These are phyloP conservation scores for Citrullus mucosospermus DNA, from an alignment of 306 rosid genomes.

Conservation along the genomic window DNA sequence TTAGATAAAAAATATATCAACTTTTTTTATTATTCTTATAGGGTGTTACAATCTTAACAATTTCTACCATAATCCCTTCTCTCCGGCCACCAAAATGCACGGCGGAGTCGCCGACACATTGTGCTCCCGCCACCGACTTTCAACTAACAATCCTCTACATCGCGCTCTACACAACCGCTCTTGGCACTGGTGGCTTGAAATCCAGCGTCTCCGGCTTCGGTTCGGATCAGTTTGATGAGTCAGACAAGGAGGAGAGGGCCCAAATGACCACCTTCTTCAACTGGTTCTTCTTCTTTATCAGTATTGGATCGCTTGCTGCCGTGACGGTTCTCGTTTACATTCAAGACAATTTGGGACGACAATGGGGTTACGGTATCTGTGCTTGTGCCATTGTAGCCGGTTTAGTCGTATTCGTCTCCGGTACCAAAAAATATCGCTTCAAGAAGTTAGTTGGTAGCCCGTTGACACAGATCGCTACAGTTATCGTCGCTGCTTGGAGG, in stretches of 20 bases:
- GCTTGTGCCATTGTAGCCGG: slow-evolving; percentile 42
- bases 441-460: slow-evolving; percentile 77
- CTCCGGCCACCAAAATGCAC: slow-evolving; percentile 70
- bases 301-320: slow-evolving; percentile 60
- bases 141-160: slow-evolving; percentile 42
- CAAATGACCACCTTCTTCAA: slow-evolving; percentile 56
- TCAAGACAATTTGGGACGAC: slow-evolving; percentile 58
- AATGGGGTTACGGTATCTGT: slow-evolving; percentile 84
- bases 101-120: not conserved
- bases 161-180: slow-evolving; percentile 70
- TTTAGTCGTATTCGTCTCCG: slow-evolving; percentile 44
- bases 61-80: slow-evolving; percentile 63
- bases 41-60: slow-evolving; percentile 76
- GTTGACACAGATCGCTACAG: slow-evolving; percentile 57
- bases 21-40: slow-evolving; percentile 1
- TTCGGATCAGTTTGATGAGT: slow-evolving; percentile 79
- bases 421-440: slow-evolving; percentile 55
- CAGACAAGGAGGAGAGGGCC: slow-evolving; percentile 30
- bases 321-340: slow-evolving; percentile 62
- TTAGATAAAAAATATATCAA: not conserved
- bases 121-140: slow-evolving; percentile 35
- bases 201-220: slow-evolving; percentile 91
- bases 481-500: slow-evolving; percentile 53
- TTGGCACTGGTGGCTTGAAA: slow-evolving; percentile 80
- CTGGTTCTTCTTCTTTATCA: slow-evolving; percentile 91